Conservation (phyloP, 202 grass and related monocot genomes). For the Zoysia matrella region DNA sequence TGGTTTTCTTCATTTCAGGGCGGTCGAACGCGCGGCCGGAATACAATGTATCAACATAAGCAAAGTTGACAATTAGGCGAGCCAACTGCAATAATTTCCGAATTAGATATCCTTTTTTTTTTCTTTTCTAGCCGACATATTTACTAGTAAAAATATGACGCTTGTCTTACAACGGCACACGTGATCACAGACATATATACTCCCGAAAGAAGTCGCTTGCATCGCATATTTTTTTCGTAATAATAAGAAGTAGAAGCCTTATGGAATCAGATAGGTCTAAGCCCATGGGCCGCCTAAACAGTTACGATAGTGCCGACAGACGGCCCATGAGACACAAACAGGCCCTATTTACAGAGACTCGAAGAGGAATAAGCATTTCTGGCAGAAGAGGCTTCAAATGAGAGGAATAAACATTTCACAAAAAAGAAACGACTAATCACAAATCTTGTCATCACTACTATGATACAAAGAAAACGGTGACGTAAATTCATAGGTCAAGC, state of each 20-base stretch:
- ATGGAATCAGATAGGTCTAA: neutral
- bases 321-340: neutral
- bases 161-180: neutral
- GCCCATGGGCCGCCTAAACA: neutral
- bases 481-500: too few species aligned
- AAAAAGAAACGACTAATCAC: too few species aligned
- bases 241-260: neutral
- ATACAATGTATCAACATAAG: constrained; percentile 38
- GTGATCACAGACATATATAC: neutral
- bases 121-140: neutral
- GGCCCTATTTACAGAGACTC: too few species aligned
- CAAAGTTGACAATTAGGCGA: constrained; percentile 6
- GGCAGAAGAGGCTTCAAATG: too few species aligned
- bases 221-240: neutral
- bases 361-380: neutral
- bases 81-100: constrained; percentile 23
- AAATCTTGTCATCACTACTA: too few species aligned
- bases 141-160: neutral
- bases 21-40: neutral
- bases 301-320: neutral
- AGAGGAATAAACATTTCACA: too few species aligned
- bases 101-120: neutral
- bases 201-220: neutral
- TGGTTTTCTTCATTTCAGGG: neutral
- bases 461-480: too few species aligned